Evolutionary conservation across 352 stramenopile species (phyloP).

Genomic region (Ochromonadaceae sp.): DNA sequence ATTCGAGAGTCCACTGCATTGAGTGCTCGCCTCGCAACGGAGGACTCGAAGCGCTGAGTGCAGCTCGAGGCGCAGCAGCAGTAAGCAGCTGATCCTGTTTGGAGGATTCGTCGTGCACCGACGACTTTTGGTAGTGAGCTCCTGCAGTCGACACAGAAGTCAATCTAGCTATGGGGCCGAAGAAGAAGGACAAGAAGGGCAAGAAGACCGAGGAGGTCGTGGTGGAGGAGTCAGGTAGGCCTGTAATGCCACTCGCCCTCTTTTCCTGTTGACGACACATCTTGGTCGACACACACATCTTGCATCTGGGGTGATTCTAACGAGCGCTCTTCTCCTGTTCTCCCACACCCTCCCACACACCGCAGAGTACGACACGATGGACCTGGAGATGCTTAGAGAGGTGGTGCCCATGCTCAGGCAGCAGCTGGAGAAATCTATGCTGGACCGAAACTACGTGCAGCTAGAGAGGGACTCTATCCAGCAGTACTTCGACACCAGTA

Average conservation of each 20-base stretch:
- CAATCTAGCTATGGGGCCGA: constrained; percentile 31
- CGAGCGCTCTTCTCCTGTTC: no score
- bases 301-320: background rate
- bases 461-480: constrained; percentile 83
- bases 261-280: background rate
- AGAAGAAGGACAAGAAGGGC: constrained; percentile 35
- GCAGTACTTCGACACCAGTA: constrained; percentile 84
- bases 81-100: no score
- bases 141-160: no score
- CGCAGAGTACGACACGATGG: constrained; percentile 71
- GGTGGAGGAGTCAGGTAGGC: constrained; percentile 28
- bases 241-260: constrained; percentile 8
- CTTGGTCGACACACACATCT: background rate
- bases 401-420: constrained; percentile 74
- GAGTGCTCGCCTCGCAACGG: no score
- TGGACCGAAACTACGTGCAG: constrained; percentile 82
- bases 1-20: no score
- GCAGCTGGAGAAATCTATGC: constrained; percentile 62
- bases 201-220: constrained; percentile 30
- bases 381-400: constrained; percentile 74
- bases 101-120: no score
- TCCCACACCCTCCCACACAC: no score
- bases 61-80: no score
- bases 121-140: no score
- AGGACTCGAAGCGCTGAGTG: no score